These are phyloP conservation scores for Bifiguratus adelaidae DNA, from an alignment of 192 early-diverging fungal species.

Conservation along the genomic window DNA sequence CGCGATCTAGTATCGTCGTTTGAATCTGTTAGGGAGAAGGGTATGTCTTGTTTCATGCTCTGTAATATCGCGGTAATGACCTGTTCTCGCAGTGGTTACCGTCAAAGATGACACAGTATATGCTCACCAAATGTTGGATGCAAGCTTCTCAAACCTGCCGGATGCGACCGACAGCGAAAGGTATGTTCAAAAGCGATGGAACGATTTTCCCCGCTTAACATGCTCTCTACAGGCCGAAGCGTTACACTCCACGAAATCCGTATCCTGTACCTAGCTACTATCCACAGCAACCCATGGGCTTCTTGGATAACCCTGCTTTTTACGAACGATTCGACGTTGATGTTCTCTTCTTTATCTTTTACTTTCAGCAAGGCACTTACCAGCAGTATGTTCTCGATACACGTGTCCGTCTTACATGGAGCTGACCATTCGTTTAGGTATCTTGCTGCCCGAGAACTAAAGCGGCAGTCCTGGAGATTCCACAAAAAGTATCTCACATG, in stretches of 20 bases:
- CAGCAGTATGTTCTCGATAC: conserved; percentile 68
- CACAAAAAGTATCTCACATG: conserved; percentile 98
- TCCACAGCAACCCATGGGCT: conserved; percentile 71
- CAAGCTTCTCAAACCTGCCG: conserved; percentile 74
- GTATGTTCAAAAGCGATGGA: conserved; percentile 22
- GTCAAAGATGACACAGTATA: conserved; percentile 35
- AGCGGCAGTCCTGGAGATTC: conserved; percentile 96
- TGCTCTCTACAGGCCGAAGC: conserved; percentile 37
- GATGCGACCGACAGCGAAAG: conserved; percentile 75
- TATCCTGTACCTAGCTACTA: conserved; percentile 86
- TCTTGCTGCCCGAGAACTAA: conserved; percentile 89
- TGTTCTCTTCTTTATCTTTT: conserved; percentile 96
- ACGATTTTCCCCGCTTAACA: background rate
- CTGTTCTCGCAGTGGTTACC: conserved; percentile 9
- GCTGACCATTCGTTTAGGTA: conserved; percentile 32
- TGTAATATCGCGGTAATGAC: background rate
- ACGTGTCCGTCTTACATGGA: background rate
- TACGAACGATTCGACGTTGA: conserved; percentile 92
- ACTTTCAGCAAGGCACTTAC: conserved; percentile 93
- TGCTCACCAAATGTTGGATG: conserved; percentile 68
- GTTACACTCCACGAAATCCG: conserved; percentile 64
- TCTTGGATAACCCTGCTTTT: conserved; percentile 75
- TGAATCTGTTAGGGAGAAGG: conserved; percentile 36
- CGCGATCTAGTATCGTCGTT: conserved; percentile 44
- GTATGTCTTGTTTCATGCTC: conserved; percentile 6